Evolutionary conservation across 2,329 filamentous ascomycete genomes (phyloP).

Genomic region (Exophiala xenobiotica): DNA sequence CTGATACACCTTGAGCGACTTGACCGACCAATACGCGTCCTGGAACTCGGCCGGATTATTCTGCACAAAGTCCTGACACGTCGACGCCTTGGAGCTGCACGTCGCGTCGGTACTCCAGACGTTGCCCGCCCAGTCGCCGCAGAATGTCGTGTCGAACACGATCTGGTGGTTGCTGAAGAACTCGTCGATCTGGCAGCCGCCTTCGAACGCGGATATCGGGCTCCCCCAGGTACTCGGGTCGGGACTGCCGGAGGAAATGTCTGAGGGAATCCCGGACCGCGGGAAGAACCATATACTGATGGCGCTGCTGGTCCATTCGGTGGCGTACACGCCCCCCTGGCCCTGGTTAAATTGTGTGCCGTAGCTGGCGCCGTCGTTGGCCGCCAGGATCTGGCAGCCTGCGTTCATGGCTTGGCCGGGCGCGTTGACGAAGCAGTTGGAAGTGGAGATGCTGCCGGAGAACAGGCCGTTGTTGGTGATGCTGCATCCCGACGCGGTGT

Average conservation of each 20-base stretch:
- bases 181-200: conserved; percentile 67
- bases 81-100: conserved; percentile 60
- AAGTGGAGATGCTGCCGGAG: conserved; percentile 47
- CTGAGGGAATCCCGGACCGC: conserved; percentile 62
- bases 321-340: conserved; percentile 69
- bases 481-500: conserved; percentile 62
- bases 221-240: conserved; percentile 67
- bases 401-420: conserved; percentile 44
- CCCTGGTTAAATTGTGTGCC: conserved; percentile 69
- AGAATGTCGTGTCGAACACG: conserved; percentile 80
- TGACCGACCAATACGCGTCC: conserved; percentile 57
- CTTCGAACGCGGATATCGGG: conserved; percentile 67
- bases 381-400: conserved; percentile 61
- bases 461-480: conserved; percentile 52
- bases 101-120: conserved; percentile 61
- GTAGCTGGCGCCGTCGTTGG: conserved; percentile 54
- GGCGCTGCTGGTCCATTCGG: conserved; percentile 69
- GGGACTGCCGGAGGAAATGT: conserved; percentile 61
- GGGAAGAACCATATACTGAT: conserved; percentile 85
- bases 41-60: conserved; percentile 68
- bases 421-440: conserved; percentile 58
- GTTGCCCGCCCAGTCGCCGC: conserved; percentile 81
- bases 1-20: conserved; percentile 28
- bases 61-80: conserved; percentile 71
- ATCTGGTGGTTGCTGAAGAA: conserved; percentile 74